Evolutionary conservation across 169 alveolate species (phyloP).

Genomic region (Plasmodium gallinaceum): DNA sequence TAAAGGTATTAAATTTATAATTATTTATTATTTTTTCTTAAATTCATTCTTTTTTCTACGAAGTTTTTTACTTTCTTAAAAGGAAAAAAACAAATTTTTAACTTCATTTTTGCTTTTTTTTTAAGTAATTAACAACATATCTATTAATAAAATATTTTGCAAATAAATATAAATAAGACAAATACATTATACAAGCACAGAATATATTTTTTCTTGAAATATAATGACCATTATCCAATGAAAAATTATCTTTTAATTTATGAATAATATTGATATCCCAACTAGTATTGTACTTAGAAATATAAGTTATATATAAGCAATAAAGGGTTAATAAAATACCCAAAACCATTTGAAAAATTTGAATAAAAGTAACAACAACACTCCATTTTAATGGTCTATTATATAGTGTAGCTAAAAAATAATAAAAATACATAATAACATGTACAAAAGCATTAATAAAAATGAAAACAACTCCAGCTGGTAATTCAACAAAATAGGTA

Average conservation of each 20-base stretch:
- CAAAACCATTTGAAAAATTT: conserved; percentile 86
- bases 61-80: too few relatives aligned
- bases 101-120: neutral
- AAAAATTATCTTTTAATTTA: conserved; percentile 20
- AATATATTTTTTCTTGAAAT: conserved; percentile 62
- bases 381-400: conserved; percentile 86
- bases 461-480: conserved; percentile 87
- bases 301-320: conserved; percentile 63
- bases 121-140: conserved; percentile 7
- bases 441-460: conserved; percentile 89
- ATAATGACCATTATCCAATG: conserved; percentile 78
- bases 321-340: conserved; percentile 78
- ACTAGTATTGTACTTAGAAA: conserved; percentile 34
- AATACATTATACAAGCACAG: conserved; percentile 79
- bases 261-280: conserved; percentile 23
- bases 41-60: too few relatives aligned
- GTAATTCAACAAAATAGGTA: conserved; percentile 85
- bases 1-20: too few relatives aligned
- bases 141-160: conserved; percentile 75
- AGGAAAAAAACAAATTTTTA: neutral
- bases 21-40: too few relatives aligned
- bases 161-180: conserved; percentile 76
- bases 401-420: conserved; percentile 81
- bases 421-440: conserved; percentile 89
- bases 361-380: conserved; percentile 82